Conservation (phyloP, 345 rosid species). For the Combretum micranthum region DNA sequence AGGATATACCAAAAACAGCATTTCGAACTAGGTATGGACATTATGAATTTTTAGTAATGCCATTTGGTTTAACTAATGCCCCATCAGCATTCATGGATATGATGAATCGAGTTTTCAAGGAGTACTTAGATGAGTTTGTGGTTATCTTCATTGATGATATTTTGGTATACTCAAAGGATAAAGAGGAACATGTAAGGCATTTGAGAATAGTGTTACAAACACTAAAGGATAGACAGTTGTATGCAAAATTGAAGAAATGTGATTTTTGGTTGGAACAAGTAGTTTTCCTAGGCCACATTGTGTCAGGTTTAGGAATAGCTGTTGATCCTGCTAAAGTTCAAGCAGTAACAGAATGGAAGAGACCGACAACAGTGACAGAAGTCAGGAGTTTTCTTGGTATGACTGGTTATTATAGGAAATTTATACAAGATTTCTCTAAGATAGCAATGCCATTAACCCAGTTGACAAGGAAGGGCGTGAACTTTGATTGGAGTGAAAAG, state of each 20-base stretch:
- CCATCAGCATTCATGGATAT: neutral
- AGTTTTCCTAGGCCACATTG: no score
- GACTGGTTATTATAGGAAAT: neutral
- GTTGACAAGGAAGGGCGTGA: neutral
- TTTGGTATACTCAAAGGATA: neutral
- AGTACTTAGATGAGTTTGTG: neutral
- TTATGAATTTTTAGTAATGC: neutral
- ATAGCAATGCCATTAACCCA: neutral
- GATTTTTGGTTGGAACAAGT: no score
- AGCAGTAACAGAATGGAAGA: neutral
- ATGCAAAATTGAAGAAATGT: no score
- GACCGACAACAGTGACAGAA: neutral
- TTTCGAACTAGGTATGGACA: neutral
- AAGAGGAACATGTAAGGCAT: neutral
- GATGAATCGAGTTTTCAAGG: neutral
- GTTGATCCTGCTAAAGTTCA: neutral
- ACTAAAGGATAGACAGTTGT: no score
- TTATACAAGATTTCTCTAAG: neutral
- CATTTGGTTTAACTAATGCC: neutral
- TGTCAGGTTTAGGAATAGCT: neutral
- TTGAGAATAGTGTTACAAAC: no score
- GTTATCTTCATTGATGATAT: neutral
- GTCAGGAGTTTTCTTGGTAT: neutral
- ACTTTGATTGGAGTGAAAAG: neutral
- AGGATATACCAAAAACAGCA: neutral